phyloP scores from a whole-genome alignment of 2,329 filamentous ascomycete genomes.

The Cladobotryum protrusum region DNA sequence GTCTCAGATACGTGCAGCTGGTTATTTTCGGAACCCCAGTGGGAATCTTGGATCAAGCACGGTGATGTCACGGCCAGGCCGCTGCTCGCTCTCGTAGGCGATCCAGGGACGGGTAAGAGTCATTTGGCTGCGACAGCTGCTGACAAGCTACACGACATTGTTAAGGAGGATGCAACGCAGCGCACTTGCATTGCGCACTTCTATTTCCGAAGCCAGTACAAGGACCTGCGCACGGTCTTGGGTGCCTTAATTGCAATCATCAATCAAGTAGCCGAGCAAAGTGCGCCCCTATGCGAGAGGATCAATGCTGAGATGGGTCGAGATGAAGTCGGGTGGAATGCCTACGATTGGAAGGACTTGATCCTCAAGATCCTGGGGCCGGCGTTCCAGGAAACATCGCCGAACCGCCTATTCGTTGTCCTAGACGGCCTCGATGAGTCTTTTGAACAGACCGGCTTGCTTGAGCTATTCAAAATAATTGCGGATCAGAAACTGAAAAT shows the following conservation, averaged over 20 bases:
- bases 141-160: conserved; percentile 15
- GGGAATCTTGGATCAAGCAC: conserved; percentile 22
- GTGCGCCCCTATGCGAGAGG: conserved; percentile 23
- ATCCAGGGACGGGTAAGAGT: conserved; percentile 29
- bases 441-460: conserved; percentile 10
- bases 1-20: conserved; percentile 26
- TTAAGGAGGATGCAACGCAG: conserved; percentile 11
- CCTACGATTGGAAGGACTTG: conserved; percentile 14
- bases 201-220: conserved; percentile 31
- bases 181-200: conserved; percentile 26
- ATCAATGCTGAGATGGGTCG: conserved; percentile 22
- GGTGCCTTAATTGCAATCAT: conserved; percentile 22
- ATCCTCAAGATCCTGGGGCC: conserved; percentile 19
- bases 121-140: conserved; percentile 21
- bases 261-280: conserved; percentile 26
- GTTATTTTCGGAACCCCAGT: conserved; percentile 22
- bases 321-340: conserved; percentile 15
- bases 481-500: conserved; percentile 21
- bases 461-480: conserved; percentile 19
- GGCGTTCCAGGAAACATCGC: conserved; percentile 17
- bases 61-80: conserved; percentile 3
- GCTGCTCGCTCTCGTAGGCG: conserved; percentile 23
- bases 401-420: conserved; percentile 21
- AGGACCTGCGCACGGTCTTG: conserved; percentile 17
- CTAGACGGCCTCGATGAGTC: conserved; percentile 30